phyloP scores from a whole-genome alignment of 1,139 yeast genomes.

The Sugiyamaella japonica region DNA sequence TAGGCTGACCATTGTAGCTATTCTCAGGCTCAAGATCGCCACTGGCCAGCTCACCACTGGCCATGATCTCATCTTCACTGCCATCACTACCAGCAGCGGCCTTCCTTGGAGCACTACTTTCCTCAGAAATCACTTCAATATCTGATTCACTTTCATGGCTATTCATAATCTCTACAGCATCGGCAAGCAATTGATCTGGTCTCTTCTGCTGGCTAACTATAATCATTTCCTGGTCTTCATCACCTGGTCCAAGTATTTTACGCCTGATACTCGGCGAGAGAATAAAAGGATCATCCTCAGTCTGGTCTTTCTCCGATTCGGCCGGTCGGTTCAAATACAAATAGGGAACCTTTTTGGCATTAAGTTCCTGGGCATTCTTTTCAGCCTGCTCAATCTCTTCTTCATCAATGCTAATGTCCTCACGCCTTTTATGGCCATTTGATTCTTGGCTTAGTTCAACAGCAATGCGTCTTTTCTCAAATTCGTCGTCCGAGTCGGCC shows the following conservation, averaged over 20 bases:
- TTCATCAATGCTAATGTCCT: background rate
- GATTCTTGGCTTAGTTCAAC: background rate
- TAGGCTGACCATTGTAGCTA: background rate
- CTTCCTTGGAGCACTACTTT: background rate
- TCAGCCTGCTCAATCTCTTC: background rate
- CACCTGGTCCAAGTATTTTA: background rate
- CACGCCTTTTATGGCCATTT: background rate
- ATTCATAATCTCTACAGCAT: background rate
- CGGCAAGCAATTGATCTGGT: background rate
- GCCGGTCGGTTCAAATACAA: background rate
- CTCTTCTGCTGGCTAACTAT: background rate
- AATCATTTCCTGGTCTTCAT: background rate
- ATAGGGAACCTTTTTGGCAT: background rate
- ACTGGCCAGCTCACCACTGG: background rate
- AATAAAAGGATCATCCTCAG: background rate
- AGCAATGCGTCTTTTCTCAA: background rate
- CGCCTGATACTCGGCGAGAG: background rate
- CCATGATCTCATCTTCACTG: background rate
- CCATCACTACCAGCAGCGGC: background rate
- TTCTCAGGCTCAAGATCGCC: background rate
- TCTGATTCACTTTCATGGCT: constrained; percentile 2
- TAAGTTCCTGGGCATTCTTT: background rate
- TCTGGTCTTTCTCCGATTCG: background rate
- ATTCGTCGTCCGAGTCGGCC: background rate
- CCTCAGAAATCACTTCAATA: background rate